Evolutionary conservation across 257 asterid genomes (phyloP).

Genomic region (Jacaranda mimosifolia): DNA sequence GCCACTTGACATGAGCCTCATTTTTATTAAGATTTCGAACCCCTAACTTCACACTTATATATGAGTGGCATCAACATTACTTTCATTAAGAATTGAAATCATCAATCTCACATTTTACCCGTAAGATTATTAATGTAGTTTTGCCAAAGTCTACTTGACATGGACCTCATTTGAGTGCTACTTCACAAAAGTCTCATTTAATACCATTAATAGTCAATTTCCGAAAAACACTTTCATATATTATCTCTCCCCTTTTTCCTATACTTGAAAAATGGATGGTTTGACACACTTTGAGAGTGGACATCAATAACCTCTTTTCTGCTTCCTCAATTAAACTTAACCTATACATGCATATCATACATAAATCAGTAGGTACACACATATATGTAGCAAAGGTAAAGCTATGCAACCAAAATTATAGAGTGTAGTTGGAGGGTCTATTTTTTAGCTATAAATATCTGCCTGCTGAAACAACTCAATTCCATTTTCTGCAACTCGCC

Average conservation of each 20-base stretch:
- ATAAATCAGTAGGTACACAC: too few species aligned
- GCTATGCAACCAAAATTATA: background rate
- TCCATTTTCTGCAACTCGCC: constrained; percentile 80
- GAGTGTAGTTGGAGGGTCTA: constrained; percentile 48
- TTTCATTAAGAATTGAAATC: too few species aligned
- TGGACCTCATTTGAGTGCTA: constrained; percentile 41
- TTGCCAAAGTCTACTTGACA: background rate
- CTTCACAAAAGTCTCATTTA: constrained; percentile 41
- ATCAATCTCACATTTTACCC: too few species aligned
- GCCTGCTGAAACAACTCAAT: constrained; percentile 49
- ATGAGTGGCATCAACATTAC: too few species aligned
- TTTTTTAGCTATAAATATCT: constrained; percentile 59
- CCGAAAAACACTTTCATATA: constrained; percentile 44
- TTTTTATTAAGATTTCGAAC: too few species aligned
- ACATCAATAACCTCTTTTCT: constrained; percentile 44
- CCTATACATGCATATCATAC: too few species aligned
- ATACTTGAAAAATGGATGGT: constrained; percentile 56
- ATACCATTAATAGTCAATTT: constrained; percentile 58
- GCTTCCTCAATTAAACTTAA: too few species aligned
- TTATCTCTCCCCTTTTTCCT: constrained; percentile 66
- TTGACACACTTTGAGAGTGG: constrained; percentile 37
- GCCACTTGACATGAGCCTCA: too few species aligned
- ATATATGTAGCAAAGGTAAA: background rate
- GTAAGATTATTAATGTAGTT: too few species aligned
- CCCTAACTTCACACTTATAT: too few species aligned